These are phyloP conservation scores for Neoboletus magnificus DNA, from an alignment of 768 basidiomycete genomes.

Conservation along the genomic window DNA sequence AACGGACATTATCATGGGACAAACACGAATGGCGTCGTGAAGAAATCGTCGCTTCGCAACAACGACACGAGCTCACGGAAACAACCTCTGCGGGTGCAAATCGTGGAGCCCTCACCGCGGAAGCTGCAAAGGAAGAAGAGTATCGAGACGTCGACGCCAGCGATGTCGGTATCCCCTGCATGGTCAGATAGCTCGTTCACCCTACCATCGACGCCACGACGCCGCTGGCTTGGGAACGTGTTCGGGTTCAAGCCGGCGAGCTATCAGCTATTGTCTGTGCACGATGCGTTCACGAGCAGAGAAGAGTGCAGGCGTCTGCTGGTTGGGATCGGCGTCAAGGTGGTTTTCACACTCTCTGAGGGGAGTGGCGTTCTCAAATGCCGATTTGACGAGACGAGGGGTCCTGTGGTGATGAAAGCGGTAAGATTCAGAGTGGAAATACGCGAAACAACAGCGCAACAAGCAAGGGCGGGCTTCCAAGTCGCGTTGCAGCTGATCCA, in stretches of 20 bases:
- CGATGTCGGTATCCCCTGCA: slow-evolving; percentile 33
- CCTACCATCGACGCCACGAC: slow-evolving; percentile 45
- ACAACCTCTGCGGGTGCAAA: slow-evolving; percentile 42
- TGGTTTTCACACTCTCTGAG: slow-evolving; percentile 62
- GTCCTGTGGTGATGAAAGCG: slow-evolving; percentile 57
- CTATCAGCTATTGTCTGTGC: slow-evolving; percentile 54
- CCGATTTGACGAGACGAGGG: slow-evolving; percentile 62
- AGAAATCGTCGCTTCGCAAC: slow-evolving; percentile 46
- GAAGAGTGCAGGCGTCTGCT: slow-evolving; percentile 73
- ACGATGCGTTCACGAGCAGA: slow-evolving; percentile 61
- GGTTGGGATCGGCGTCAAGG: slow-evolving; percentile 64
- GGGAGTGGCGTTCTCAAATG: slow-evolving; percentile 73
- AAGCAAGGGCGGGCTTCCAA: slow-evolving; percentile 46
- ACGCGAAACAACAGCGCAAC: slow-evolving; percentile 38
- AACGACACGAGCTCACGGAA: slow-evolving; percentile 16
- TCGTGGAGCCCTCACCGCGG: slow-evolving; percentile 45
- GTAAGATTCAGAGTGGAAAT: slow-evolving; percentile 85
- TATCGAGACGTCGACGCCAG: slow-evolving; percentile 16
- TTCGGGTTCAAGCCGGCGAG: slow-evolving; percentile 79
- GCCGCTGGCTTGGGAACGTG: slow-evolving; percentile 83
- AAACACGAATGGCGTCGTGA: slow-evolving; percentile 23
- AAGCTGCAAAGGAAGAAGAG: slow-evolving; percentile 36
- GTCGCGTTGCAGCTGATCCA: slow-evolving; percentile 66
- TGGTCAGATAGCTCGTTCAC: slow-evolving; percentile 47
- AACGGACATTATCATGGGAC: slow-evolving; percentile 33